Base-by-base conservation (phyloP, 257 asterid species). In the Orobanche coerulescens region DNA sequence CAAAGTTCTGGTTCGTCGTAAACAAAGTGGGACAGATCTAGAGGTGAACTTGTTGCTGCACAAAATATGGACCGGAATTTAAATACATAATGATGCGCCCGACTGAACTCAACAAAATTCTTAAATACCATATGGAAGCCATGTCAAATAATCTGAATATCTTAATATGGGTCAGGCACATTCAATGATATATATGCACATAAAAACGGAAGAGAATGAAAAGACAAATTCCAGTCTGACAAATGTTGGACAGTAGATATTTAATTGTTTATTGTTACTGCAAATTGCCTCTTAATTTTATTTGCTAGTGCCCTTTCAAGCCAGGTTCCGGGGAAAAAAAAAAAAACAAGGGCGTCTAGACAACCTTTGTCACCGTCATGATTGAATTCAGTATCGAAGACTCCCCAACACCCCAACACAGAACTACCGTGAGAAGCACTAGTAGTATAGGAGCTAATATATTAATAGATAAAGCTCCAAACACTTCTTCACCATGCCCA, bases 321-420 rank as follows among this genome's bases (percentile, higher is more conserved):
- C 6, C 15, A 62, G 34, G 65, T 52, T 47, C 39, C 3, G 12
- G 36, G 15, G 44, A 33, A 59, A 65, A 62, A 46, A 53, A 6
- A 56, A 50, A 52, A 49, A 16, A 55, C 66, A 8, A 64, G 65
- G 68, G 50, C 48, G 18, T 64, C 25, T 47, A 62, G 49, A 62
- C 51, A 60, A 90, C 96, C 98, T 91, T 91, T 26, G 89, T 85
- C 11, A 82, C 61, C 9, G 96, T 91, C 94, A 91, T 88, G 72
- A 78, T 58, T 52, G 84, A 82, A 61, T 91, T 91, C 58, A 88
- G 51, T 26, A 82, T 33, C 8, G 98, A 91, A 22, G 98, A 91
- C 75, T 85, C 96, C 71, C 96, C 95, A 69, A 91, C 96, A 44
- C 98, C 98, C 71, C 78, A 31, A 57, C 95, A 91, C 25, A 91